Evolutionary conservation across 2,329 filamentous ascomycete species (phyloP).

Genomic region (Cladosporium sphaerospermum): DNA sequence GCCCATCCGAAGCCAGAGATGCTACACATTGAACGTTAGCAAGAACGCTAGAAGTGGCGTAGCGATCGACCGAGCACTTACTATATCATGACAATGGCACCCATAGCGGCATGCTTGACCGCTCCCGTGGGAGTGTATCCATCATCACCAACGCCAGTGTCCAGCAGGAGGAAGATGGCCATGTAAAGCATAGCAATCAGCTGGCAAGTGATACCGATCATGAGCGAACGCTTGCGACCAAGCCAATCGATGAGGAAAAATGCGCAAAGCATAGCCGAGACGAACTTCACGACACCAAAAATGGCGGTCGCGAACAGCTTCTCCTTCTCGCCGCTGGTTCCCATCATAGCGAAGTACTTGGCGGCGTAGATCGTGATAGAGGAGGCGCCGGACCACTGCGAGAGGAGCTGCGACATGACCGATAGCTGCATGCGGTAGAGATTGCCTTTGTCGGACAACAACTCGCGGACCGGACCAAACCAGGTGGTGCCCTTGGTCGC

Average conservation of each 20-base stretch:
- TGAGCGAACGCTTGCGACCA: constrained; percentile 58
- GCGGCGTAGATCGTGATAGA: constrained; percentile 72
- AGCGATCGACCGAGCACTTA: neutral
- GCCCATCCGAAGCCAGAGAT: constrained; percentile 64
- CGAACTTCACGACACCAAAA: constrained; percentile 69
- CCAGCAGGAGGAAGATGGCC: constrained; percentile 53
- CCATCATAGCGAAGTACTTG: constrained; percentile 66
- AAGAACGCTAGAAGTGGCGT: too few relatives aligned
- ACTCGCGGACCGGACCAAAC: constrained; percentile 60
- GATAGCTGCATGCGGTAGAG: constrained; percentile 66
- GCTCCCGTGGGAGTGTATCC: constrained; percentile 40
- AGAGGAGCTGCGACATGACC: constrained; percentile 62
- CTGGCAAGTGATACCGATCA: constrained; percentile 44
- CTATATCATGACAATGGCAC: constrained; percentile 51
- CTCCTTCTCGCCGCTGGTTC: constrained; percentile 61
- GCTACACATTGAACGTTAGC: neutral
- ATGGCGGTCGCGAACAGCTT: constrained; percentile 67
- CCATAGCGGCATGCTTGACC: constrained; percentile 55
- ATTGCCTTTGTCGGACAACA: constrained; percentile 62
- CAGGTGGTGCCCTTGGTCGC: constrained; percentile 61
- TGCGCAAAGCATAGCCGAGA: constrained; percentile 61
- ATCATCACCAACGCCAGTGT: constrained; percentile 48
- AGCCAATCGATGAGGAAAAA: constrained; percentile 75
- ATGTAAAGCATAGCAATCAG: constrained; percentile 50
- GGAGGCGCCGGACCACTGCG: constrained; percentile 64